Evolutionary conservation across 768 basidiomycete genomes (phyloP), one percentile per base, ranked within the genome.

Genomic region (Amanita pallidorosea): DNA sequence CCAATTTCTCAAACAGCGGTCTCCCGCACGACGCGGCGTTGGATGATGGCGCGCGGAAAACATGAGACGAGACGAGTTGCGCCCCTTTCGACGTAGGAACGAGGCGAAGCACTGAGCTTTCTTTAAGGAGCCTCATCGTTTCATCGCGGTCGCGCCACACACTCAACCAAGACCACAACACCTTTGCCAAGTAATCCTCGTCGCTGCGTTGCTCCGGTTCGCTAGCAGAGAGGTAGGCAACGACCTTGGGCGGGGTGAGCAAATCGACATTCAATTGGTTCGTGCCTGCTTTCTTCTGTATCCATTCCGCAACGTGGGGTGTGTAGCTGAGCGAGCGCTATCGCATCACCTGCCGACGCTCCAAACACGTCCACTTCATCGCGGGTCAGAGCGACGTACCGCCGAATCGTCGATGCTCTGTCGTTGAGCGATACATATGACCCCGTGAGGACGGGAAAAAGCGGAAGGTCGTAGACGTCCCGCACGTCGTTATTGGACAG

Each of bases 121-220:
- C 35, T 13, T 29, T 51, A 3, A 51, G n/a, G 3, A 51, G 42
- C 5, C 8, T 13, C 17, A 51, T 36, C 22, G 43, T 9, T 15
- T 43, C 22, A 23, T 27, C 7, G n/a, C 53, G 56, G 11, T 43
- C 51, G 0, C 45, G 15, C 60, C 64, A 72, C 0, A 35, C 51
- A 5, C 53, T 57, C 41, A 71, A 45, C 75, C 74, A 77, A 2
- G 47, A 37, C 76, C 75, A 78, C 53, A 76, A 77, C 53, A 76
- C 76, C 1, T 49, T 45, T 1, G 62, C 57, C n/a, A 75, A 49
- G 33, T 33, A 70, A 9, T 71, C 74, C 5, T 51, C 38, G 15
- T 70, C 49, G 8, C 55, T 43, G 5, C 33, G 46, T 7, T 54
- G 52, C 34, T 61, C 55, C 5, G 53, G 52, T 25, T 49, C 51